Evolutionary conservation across 129 eudicot species (phyloP), one percentile per base, ranked within the genome.

Genomic region (Cynara cardunculus): DNA sequence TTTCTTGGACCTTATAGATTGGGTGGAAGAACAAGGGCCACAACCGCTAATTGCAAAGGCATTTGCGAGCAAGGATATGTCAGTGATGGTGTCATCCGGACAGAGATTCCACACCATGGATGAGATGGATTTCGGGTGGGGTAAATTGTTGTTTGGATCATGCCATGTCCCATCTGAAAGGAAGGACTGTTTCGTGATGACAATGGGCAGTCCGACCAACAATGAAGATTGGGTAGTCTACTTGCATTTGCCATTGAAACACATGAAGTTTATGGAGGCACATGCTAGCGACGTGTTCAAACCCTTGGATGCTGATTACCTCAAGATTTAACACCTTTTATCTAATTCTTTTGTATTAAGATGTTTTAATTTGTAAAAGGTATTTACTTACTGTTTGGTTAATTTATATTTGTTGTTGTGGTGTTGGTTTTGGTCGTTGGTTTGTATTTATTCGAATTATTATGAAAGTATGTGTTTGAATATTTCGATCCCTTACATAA

Each of bases 201-300:
- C 91, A 25, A 87, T 89, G 92, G 87, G 88, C 7, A 85, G 90
- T 69, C 84, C 93, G 0, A 18, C 22, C 3, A 88, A 85, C 27
- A 86, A 86, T 28, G 91, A 90, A 12, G 96, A 91, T 62, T 91
- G 93, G 96, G 11, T 91, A 11, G 87, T 91, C 7, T 91, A 88
- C 61, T 82, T 84, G 84, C 93, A 88, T 59, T 13, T 91, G 72
- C 25, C 68, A 32, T 69, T 56, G 44, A 81, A 69, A 32, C 96
- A 88, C 11, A 12, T 90, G 37, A 88, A 88, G 0, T 71, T 66
- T 25, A 72, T 90, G 0, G 92, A 88, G 68, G 31, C 24, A 1
- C 21, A 83, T 19, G 89, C 84, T 22, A 32, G 73, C 27, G 77
- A 82, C 35, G 76, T 88, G 7, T 75, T 90, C 22, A 77, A 59